Conservation (phyloP, 208 protist genomes). For the Phytomonas sp. region DNA sequence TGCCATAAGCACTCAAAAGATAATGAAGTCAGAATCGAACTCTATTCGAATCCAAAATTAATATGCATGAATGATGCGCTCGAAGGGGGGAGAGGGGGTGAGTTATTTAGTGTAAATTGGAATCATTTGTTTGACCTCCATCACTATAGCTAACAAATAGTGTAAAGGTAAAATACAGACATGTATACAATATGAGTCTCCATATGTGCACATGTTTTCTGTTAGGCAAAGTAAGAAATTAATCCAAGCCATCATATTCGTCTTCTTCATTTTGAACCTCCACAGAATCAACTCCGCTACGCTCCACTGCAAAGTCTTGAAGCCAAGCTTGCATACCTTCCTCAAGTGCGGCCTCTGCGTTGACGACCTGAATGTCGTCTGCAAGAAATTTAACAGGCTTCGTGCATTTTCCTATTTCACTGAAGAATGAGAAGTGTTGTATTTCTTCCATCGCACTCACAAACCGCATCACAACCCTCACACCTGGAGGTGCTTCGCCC, state of each 20-base stretch:
- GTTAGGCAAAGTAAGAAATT: not conserved
- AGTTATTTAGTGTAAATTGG: not conserved
- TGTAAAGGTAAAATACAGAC: not conserved
- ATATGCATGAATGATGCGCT: not conserved
- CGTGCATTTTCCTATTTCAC: not conserved
- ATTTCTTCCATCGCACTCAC: not conserved
- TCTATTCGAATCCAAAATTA: not conserved
- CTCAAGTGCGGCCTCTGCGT: not conserved
- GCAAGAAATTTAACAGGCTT: not conserved
- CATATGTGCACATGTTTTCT: not conserved
- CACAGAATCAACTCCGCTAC: not conserved
- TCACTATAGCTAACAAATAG: not conserved
- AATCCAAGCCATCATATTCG: constrained; percentile 16
- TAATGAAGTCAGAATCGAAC: not conserved
- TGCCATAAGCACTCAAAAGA: not conserved
- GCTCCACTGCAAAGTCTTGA: not conserved
- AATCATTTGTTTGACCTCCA: not conserved
- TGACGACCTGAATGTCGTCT: not conserved
- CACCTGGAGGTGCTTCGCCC: not conserved
- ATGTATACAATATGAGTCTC: not conserved
- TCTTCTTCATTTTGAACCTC: constrained; percentile 5
- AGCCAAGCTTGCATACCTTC: not conserved
- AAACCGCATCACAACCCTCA: not conserved
- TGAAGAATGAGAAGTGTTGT: not conserved
- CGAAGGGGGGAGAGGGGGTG: no score